Base-by-base conservation (phyloP, 495 filamentous ascomycete species). In the Hypoxylon cercidicola region DNA sequence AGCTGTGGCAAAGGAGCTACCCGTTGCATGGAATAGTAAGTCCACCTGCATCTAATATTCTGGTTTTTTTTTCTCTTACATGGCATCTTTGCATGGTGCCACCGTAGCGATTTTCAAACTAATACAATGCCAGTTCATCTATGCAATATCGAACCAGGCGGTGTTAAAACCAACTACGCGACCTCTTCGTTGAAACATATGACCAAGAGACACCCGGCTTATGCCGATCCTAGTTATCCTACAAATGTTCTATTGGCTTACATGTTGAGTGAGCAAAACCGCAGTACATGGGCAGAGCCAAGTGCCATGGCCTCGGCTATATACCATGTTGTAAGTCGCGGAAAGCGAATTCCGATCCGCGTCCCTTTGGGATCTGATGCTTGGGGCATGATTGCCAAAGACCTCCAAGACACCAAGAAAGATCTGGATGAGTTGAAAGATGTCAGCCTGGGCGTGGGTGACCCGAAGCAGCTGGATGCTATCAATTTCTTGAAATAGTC, bases 121-220 rank as follows among this genome's bases (percentile, higher is more conserved):
- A 21, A 35, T 23, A 25, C 9, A 30, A 9, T 23, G 35, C 20
- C 45, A 81, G 77, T 84, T 34, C 77, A 81, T 57, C 71, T 86
- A 44, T 76, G 72, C 56, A 75, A 75, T 25, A 65, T 85, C 55
- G 81, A 85, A 72, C 84, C 82, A 0, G 79, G 81, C 44, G 83
- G 77, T 13, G 77, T 82, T 23, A 79, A 81, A 53, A 85, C 82
- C 9, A 75, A 76, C 16, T 85, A 73, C 55, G 73, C 73, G 16
- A 66, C 58, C 1, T 62, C 69, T 8, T 67, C 65, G 12, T 45
- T 68, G 40, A 63, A 69, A 32, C 18, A 19, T 7, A 71, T 70
- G 34, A 56, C 47, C 11, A 61, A 64, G 16, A 61, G 40, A 8
- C 74, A 79, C 54, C 70, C 73, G 8, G 80, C 79, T 7, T 83